Percentiles rank a stretch among this genome's conserved stretches.
Evolutionary conservation across 257 asterid genomes (phyloP).

Genomic region (Anisodus tanguticus): DNA sequence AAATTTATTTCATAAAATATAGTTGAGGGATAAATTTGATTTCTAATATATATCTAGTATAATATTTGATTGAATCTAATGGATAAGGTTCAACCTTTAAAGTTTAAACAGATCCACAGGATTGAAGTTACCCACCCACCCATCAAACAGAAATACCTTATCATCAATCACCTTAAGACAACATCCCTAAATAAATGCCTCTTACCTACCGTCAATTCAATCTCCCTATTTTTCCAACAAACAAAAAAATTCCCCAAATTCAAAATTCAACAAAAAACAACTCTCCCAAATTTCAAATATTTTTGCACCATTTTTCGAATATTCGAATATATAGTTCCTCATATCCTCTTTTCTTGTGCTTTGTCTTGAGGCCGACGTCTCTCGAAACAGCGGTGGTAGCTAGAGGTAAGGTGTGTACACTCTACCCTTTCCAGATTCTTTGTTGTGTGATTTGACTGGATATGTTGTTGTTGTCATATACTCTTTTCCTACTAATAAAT

Average conservation of each 20-base stretch:
- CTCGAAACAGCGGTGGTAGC: no score
- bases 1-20: no score
- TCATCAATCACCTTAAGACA: neutral
- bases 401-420: no score
- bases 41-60: no score
- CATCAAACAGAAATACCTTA: neutral
- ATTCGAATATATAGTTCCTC: constrained; percentile 3
- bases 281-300: neutral
- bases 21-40: no score
- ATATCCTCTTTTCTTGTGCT: neutral
- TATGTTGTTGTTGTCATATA: no score
- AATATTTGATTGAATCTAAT: neutral
- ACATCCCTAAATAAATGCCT: neutral
- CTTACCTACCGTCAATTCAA: neutral
- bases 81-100: neutral
- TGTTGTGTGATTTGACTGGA: no score
- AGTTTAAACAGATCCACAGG: neutral
- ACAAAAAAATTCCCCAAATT: neutral
- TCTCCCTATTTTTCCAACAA: neutral
- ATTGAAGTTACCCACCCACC: neutral
- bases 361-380: no score
- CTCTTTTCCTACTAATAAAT: no score
- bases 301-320: neutral
- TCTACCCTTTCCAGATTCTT: no score
- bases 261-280: neutral